These are phyloP conservation scores for Fusarium duplospermum DNA, from an alignment of 2,329 filamentous ascomycete species.

Conservation along the genomic window DNA sequence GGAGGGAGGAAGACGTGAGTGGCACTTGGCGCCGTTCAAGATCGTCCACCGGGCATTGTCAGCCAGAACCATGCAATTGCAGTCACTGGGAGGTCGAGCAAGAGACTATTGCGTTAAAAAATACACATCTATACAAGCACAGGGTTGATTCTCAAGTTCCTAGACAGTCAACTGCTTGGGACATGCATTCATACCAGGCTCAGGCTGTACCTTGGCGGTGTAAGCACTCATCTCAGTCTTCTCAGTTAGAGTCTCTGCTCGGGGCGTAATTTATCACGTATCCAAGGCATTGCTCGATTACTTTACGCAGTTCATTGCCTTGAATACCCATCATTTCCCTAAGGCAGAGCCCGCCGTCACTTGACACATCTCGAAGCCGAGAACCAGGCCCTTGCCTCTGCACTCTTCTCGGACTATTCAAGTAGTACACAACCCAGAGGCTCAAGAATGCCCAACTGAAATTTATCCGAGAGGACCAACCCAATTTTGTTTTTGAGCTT, in stretches of 20 bases:
- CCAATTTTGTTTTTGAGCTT: too few relatives aligned
- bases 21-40: background rate
- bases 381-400: background rate
- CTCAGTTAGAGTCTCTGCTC: background rate
- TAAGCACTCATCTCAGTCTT: rapidly evolving
- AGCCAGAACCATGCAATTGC: background rate
- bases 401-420: background rate
- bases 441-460: background rate
- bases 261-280: background rate
- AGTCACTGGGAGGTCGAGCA: background rate
- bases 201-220: background rate
- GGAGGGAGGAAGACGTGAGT: background rate
- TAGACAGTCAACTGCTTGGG: background rate
- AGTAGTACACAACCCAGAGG: background rate
- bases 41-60: background rate
- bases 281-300: too few relatives aligned
- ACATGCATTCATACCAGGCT: background rate
- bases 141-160: background rate
- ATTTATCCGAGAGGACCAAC: too few relatives aligned
- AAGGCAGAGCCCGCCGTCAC: background rate
- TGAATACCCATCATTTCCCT: too few relatives aligned
- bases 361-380: background rate
- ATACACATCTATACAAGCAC: background rate
- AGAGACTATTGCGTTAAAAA: background rate
- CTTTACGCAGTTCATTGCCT: too few relatives aligned